A percentile compares a stretch with the other conserved stretches of the same genome.
phyloP scores from a whole-genome alignment of 768 basidiomycete species.

The Baorangia bicolor region DNA sequence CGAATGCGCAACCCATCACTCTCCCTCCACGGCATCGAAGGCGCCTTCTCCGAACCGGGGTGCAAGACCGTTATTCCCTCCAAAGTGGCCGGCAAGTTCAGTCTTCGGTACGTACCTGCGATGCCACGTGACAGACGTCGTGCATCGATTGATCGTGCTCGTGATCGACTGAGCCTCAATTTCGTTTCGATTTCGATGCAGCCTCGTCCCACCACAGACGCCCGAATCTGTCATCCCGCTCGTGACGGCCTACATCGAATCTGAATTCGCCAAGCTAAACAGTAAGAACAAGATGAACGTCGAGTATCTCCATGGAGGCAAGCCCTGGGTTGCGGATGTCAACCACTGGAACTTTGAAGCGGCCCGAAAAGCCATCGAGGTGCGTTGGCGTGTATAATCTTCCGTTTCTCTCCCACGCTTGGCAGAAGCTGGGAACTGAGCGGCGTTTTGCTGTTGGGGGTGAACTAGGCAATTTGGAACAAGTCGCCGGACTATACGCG shows the following conservation, averaged over 20 bases:
- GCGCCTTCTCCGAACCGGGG: conserved; percentile 83
- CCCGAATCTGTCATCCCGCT: conserved; percentile 71
- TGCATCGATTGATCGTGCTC: background rate
- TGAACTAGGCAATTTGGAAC: conserved; percentile 50
- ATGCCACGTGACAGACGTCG: background rate
- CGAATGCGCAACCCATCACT: conserved; percentile 90
- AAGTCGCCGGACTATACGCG: conserved; percentile 79
- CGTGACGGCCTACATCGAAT: conserved; percentile 66
- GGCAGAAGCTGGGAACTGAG: background rate
- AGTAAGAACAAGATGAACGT: conserved; percentile 79
- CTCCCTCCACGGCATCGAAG: conserved; percentile 93
- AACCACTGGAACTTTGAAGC: conserved; percentile 95
- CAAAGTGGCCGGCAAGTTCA: conserved; percentile 87
- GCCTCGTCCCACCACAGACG: conserved; percentile 84
- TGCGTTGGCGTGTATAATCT: conserved; percentile 21
- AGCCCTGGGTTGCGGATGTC: conserved; percentile 84
- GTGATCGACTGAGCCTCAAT: background rate
- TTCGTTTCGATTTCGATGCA: conserved; percentile 20
- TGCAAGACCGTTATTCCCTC: conserved; percentile 95
- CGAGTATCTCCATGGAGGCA: conserved; percentile 77
- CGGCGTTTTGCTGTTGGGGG: background rate
- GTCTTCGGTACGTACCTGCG: conserved; percentile 66
- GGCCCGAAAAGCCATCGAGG: conserved; percentile 82
- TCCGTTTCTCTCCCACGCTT: too few relatives aligned
- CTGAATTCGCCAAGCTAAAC: conserved; percentile 81